phyloP scores from a whole-genome alignment of 768 basidiomycete species.

The Amanita molliuscula region DNA sequence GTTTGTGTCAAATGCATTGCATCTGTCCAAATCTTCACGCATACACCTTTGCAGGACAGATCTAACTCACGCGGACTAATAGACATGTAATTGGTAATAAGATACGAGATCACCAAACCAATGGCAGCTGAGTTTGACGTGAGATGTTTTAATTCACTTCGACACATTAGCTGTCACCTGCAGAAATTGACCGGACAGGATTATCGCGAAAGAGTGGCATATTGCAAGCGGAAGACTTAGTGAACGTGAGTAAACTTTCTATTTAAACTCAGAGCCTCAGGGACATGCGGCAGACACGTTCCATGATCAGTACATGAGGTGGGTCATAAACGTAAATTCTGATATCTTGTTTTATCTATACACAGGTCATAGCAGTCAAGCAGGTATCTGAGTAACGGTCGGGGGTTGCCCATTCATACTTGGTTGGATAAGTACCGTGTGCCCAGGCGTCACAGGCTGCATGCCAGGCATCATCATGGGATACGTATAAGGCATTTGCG shows the following conservation, averaged over 20 bases:
- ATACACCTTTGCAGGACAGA: not conserved
- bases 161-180: conserved; percentile 19
- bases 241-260: not conserved
- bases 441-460: conserved; percentile 31
- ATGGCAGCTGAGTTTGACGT: conserved; percentile 26
- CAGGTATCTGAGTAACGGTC: conserved; percentile 47
- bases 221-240: not conserved
- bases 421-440: conserved; percentile 61
- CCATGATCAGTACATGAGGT: conserved; percentile 9
- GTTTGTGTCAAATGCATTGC: conserved; percentile 62
- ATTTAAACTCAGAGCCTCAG: not conserved
- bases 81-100: conserved; percentile 39
- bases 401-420: conserved; percentile 49
- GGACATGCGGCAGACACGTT: conserved; percentile 13
- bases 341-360: not conserved
- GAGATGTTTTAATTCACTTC: not conserved
- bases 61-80: conserved; percentile 30
- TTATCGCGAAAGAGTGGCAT: conserved; percentile 43
- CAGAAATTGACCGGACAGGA: conserved; percentile 33
- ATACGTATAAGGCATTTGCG: conserved; percentile 19
- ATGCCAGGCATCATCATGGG: conserved; percentile 11
- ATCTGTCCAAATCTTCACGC: conserved; percentile 23
- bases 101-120: conserved; percentile 39
- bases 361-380: not conserved
- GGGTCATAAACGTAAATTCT: not conserved